Conservation (phyloP, 2,329 filamentous ascomycete species). For the Neobulgaria alba region DNA sequence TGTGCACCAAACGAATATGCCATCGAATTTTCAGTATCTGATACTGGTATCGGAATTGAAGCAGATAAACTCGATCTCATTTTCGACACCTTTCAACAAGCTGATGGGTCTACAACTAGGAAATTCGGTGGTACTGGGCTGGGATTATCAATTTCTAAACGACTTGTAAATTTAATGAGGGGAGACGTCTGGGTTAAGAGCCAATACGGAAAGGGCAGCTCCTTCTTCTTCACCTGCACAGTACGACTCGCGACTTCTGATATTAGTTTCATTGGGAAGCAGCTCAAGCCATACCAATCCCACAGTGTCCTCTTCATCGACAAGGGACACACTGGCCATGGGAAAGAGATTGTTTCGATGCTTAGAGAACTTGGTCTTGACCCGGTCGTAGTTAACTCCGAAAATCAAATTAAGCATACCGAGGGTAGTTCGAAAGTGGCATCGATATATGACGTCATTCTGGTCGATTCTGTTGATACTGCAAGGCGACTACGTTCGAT, state of each 20-base stretch:
- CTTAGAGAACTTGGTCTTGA: slow-evolving; percentile 70
- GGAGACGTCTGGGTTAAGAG: slow-evolving; percentile 95
- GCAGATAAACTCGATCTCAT: slow-evolving; percentile 93
- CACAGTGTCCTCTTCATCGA: slow-evolving; percentile 94
- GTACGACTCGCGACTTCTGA: slow-evolving; percentile 79
- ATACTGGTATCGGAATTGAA: slow-evolving; percentile 95
- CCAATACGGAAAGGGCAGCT: slow-evolving; percentile 81
- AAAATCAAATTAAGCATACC: slow-evolving; percentile 52
- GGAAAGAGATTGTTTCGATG: slow-evolving; percentile 69
- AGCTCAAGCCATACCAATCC: slow-evolving; percentile 81
- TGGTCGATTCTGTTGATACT: slow-evolving; percentile 88
- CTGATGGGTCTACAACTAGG: slow-evolving; percentile 90
- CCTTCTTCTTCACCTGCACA: slow-evolving; percentile 93
- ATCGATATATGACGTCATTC: slow-evolving; percentile 76
- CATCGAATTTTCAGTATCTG: slow-evolving; percentile 90
- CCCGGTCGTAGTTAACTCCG: slow-evolving; percentile 78
- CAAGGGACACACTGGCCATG: slow-evolving; percentile 72
- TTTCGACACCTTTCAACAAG: slow-evolving; percentile 98
- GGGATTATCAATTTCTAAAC: slow-evolving; percentile 89
- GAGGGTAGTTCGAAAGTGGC: slow-evolving; percentile 41
- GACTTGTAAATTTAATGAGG: slow-evolving; percentile 91
- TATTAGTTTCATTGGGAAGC: slow-evolving; percentile 67
- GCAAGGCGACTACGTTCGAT: slow-evolving; percentile 77
- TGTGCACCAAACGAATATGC: slow-evolving; percentile 72
- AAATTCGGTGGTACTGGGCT: slow-evolving; percentile 94